These are phyloP conservation scores for Colletotrichum tropicicola DNA, from an alignment of 2,329 filamentous ascomycete genomes.

Conservation along the genomic window DNA sequence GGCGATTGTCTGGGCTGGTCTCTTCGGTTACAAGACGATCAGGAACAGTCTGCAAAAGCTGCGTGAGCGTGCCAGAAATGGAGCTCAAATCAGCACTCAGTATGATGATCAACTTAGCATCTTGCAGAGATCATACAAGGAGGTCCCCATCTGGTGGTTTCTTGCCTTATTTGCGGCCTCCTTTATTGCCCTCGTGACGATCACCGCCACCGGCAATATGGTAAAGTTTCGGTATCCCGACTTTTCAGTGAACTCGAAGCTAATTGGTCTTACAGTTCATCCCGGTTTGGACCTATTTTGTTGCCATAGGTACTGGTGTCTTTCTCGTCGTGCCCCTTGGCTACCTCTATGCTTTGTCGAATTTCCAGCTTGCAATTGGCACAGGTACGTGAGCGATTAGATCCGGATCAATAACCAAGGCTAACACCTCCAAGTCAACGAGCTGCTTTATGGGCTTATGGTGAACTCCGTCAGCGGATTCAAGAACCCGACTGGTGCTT, in stretches of 20 bases:
- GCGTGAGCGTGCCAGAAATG: slow-evolving; percentile 42
- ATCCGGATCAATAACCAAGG: too few species aligned
- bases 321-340: slow-evolving; percentile 65
- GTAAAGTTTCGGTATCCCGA: background rate
- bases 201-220: slow-evolving; percentile 59
- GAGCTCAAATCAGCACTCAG: slow-evolving; percentile 55
- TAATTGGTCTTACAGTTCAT: slow-evolving; percentile 50
- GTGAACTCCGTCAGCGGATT: slow-evolving; percentile 52
- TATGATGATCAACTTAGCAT: slow-evolving; percentile 68
- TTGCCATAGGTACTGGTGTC: slow-evolving; percentile 63
- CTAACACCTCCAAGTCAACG: slow-evolving; percentile 48
- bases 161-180: slow-evolving; percentile 56
- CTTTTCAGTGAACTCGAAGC: background rate
- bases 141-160: slow-evolving; percentile 70
- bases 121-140: slow-evolving; percentile 63
- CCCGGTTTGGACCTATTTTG: slow-evolving; percentile 67
- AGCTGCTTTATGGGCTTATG: slow-evolving; percentile 69
- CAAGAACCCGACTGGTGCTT: slow-evolving; percentile 66
- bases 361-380: slow-evolving; percentile 49
- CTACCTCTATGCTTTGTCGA: slow-evolving; percentile 68
- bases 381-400: background rate
- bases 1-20: slow-evolving; percentile 58
- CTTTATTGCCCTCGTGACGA: slow-evolving; percentile 53
- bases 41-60: slow-evolving; percentile 42
- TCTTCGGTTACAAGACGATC: slow-evolving; percentile 52